phyloP scores from a whole-genome alignment of 2,329 filamentous ascomycete species.

The Xylogone sp. region DNA sequence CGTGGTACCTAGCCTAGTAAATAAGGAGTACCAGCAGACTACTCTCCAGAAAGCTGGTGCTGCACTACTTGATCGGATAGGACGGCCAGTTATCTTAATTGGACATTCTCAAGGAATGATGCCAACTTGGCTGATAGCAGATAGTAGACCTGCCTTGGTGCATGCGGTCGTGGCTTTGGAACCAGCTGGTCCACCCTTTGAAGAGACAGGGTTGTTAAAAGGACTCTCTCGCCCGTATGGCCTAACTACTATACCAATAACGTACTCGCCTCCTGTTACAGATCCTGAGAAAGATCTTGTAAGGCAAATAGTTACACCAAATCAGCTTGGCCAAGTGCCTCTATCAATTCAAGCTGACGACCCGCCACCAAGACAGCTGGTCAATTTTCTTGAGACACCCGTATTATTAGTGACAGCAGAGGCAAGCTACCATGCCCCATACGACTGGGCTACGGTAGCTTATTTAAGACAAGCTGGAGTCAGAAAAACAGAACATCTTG shows the following conservation, averaged over 20 bases:
- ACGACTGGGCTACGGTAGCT: constrained; percentile 37
- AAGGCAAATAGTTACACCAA: constrained; percentile 22
- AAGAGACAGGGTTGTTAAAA: constrained; percentile 32
- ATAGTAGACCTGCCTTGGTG: constrained; percentile 36
- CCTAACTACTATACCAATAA: constrained; percentile 41
- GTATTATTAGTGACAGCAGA: constrained; percentile 35
- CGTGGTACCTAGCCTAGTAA: constrained; percentile 31
- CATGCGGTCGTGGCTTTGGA: constrained; percentile 38
- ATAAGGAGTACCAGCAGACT: constrained; percentile 30
- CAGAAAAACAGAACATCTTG: constrained; percentile 27
- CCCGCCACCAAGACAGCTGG: constrained; percentile 28
- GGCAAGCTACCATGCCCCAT: constrained; percentile 38
- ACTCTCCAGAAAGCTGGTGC: constrained; percentile 33
- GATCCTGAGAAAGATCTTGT: constrained; percentile 33
- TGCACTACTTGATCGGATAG: constrained; percentile 11
- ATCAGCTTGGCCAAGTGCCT: constrained; percentile 17
- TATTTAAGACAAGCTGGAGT: constrained; percentile 39
- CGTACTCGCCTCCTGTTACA: constrained; percentile 38
- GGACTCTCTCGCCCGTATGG: constrained; percentile 36
- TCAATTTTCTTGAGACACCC: constrained; percentile 28
- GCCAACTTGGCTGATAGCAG: constrained; percentile 35
- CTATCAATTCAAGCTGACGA: constrained; percentile 28
- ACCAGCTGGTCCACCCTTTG: constrained; percentile 41
- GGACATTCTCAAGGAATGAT: constrained; percentile 37
- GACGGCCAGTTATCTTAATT: constrained; percentile 4